phyloP scores from a whole-genome alignment of 2,329 filamentous ascomycete species.

The Fusarium pseudoanthophilum region DNA sequence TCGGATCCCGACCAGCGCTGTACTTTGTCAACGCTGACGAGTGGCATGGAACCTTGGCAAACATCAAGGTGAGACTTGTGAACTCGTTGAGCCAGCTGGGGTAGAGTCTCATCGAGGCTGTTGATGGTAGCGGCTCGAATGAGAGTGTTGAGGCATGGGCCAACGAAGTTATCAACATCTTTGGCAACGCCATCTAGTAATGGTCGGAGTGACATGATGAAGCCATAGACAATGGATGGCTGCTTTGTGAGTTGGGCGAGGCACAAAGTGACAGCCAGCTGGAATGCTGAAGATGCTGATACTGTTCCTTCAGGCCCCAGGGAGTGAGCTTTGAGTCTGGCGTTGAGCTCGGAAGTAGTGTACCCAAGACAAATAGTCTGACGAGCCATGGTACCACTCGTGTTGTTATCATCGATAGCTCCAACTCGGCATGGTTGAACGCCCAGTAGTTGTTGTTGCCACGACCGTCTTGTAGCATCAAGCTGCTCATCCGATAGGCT shows the following conservation, averaged over 20 bases:
- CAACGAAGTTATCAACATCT: background rate
- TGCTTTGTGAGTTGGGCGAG: constrained; percentile 3
- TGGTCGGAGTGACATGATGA: constrained; percentile 22
- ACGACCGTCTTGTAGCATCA: background rate
- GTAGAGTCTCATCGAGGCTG: background rate
- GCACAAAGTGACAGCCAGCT: constrained; percentile 12
- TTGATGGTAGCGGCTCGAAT: background rate
- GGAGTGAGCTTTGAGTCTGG: background rate
- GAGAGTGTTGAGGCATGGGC: constrained; percentile 20
- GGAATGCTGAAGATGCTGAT: constrained; percentile 3
- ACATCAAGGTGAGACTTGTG: background rate
- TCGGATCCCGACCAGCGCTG: constrained; percentile 20
- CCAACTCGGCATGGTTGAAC: constrained; percentile 8
- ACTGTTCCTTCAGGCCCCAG: background rate
- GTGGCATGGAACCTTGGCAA: constrained; percentile 2
- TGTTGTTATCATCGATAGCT: background rate
- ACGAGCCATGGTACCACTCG: background rate
- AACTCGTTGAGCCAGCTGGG: background rate
- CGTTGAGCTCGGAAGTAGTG: background rate
- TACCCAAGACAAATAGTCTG: background rate
- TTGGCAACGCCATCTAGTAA: background rate
- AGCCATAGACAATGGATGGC: constrained; percentile 7
- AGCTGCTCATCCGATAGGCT: background rate
- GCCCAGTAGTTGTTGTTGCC: background rate
- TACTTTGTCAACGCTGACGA: constrained; percentile 11